Conservation (phyloP, 2,329 filamentous ascomycete genomes). For the Chalaropsis ovoidea region DNA sequence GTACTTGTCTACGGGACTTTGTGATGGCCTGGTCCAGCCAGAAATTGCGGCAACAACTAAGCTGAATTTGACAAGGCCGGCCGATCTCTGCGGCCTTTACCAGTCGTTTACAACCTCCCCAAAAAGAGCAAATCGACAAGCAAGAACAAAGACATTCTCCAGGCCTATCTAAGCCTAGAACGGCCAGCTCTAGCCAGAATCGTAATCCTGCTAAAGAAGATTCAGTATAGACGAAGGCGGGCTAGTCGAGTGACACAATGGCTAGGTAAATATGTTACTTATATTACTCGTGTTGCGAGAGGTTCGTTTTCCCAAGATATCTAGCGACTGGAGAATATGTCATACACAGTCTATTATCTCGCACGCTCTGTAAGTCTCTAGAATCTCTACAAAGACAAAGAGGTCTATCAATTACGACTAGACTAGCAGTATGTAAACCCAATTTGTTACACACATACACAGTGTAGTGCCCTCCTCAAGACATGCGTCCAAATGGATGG, state of each 20-base stretch:
- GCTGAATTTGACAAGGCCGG: slow-evolving; percentile 4
- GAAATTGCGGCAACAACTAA: background rate
- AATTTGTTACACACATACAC: background rate
- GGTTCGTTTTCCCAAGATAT: no score
- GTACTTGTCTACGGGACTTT: background rate
- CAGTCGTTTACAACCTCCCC: background rate
- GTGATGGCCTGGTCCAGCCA: background rate
- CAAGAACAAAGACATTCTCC: slow-evolving; percentile 1
- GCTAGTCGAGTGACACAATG: slow-evolving; percentile 4
- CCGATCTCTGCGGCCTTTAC: background rate
- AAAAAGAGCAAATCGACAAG: background rate
- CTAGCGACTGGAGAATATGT: no score
- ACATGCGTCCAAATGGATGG: no score
- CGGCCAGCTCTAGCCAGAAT: background rate
- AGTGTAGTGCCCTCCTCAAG: no score
- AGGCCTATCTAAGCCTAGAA: slow-evolving; percentile 2
- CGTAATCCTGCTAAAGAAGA: background rate
- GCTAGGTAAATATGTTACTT: background rate
- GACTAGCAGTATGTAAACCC: no score
- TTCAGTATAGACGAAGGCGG: background rate
- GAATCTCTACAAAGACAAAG: no score
- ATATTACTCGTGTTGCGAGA: background rate
- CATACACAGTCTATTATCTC: no score
- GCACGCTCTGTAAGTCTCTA: no score
- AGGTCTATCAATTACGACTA: no score